phyloP scores from a whole-genome alignment of 257 asterid genomes.

The Capsicum rhomboideum region DNA sequence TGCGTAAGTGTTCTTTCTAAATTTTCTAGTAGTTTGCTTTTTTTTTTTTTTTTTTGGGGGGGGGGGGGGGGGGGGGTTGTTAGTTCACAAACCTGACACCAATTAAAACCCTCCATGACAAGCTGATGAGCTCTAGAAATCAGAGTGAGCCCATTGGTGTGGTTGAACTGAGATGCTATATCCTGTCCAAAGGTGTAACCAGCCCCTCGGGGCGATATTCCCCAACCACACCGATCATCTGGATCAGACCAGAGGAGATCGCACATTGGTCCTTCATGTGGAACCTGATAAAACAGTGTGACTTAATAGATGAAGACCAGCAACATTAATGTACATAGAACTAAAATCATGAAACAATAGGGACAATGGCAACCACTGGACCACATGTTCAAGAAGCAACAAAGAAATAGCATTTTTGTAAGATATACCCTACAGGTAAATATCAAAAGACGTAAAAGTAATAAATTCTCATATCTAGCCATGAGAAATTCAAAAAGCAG shows the following conservation, averaged over 20 bases:
- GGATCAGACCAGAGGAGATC: constrained; percentile 99
- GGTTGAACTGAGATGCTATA: constrained; percentile 91
- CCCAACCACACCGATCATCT: constrained; percentile 98
- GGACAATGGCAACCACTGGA: neutral
- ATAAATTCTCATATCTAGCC: neutral
- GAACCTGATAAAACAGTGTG: constrained; percentile 48
- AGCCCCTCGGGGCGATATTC: constrained; percentile 97
- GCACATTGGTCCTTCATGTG: constrained; percentile 99
- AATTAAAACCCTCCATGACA: constrained; percentile 95
- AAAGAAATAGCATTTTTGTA: neutral
- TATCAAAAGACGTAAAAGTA: neutral
- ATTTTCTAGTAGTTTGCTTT: neutral
- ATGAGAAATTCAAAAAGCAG: neutral
- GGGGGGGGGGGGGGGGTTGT: neutral
- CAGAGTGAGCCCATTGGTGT: constrained; percentile 86
- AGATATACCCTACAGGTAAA: neutral
- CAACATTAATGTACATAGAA: neutral
- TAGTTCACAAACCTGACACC: constrained; percentile 82
- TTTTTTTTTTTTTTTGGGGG: neutral
- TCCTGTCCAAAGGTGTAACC: constrained; percentile 99
- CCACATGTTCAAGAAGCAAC: neutral
- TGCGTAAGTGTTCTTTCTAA: neutral
- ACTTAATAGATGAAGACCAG: neutral
- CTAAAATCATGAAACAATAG: neutral
- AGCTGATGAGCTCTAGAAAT: constrained; percentile 98